Base-by-base conservation (phyloP, 2,329 filamentous ascomycete species). In the Hypoxylon sp. region DNA sequence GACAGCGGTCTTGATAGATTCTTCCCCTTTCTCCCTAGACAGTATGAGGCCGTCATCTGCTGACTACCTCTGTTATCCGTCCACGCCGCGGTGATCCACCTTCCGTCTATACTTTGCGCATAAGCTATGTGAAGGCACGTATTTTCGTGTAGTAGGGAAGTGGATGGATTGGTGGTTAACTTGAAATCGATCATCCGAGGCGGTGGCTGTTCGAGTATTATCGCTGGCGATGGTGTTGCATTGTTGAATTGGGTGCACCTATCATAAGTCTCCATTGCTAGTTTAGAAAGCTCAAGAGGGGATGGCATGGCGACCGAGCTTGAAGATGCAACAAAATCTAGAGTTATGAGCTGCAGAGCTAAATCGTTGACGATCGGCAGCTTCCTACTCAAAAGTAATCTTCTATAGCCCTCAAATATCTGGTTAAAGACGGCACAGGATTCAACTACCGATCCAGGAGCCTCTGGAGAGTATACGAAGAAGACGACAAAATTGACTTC, bases 111-210 rank as follows among this genome's bases (percentile, higher is more conserved):
- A 63, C 89, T 92, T 46, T 86, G 80, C 2, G 88, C 83, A 64
- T 95, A 95, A 1, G 87, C 89, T 32, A 95, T 75, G 67, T 96
- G 90, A 20, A 96, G 83, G 63, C 88, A 88, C 0, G 85, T 89
- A 59, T 91, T 90, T 66, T 94, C 90, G 46, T 88, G 83, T 43
- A 94, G 75, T 4, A 93, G 74, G 12, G 90, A 89, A 12, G 84
- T 81, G 0, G 89, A 90, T 2, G 89, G 87, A 9, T 81, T 83
- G 1, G 81, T 71, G 1, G 77, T 79, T 2, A 92, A 72, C 66
- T 89, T 88, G 71, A 95, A 94, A 38, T 89, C 88, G 42, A 95
- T 88, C 19, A 77, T 79, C 17, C 87, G 83, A 7, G 89, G 88
- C 3, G 88, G 73, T 0, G 83, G 75, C 57, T 86, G 82, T 65